Base-by-base conservation (phyloP, 1,139 yeast genomes). In the Hemisphaericaspora lyxosophila region DNA sequence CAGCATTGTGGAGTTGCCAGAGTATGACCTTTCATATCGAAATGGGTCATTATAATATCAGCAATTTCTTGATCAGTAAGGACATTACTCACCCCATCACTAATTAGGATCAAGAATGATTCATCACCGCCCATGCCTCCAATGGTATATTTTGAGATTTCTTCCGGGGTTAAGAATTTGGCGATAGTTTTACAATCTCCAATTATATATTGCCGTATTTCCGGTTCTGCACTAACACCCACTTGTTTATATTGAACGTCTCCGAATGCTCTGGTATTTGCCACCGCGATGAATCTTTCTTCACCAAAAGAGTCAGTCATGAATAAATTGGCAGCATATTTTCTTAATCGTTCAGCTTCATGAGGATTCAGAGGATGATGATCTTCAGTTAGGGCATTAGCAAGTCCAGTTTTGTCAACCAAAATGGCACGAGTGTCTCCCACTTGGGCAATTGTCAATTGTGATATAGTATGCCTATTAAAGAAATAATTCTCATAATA, bases 181-280 rank as follows among this genome's bases (percentile, higher is more conserved):
- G 26, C 70, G 42, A 64, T 70, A 2, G 64, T 55, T 2, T 50
- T 48, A n/a, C 52, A 43, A 44, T 71, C 82, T 0, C 92, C 92
- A 35, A 86, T 64, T 11, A 82, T 57, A 48, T 73, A 78, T 43
- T 86, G 86, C 13, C 75, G 65, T 33, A 92, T 69, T 45, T 92
- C 97, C 0, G 98, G 98, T 62, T 92, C 98, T 3, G 97, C 89
- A 1, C 89, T 74, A 3, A 92, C 82, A 0, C 98, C 98, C 57
- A 80, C 77, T 24, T 82, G 73, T 58, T 92, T 92, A 41, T 81
- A 95, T 26, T 73, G 68, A 14, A 82, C 56, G 60, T 92, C 98
- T 26, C 98, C 98, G 70, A 92, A 92, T 2, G 97, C 75, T 45
- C 98, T 72, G 1, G 98, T 92, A 55, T 92, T 92, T 30, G 97